phyloP scores from a whole-genome alignment of 306 rosid species.

The Echinosophora koreensis region DNA sequence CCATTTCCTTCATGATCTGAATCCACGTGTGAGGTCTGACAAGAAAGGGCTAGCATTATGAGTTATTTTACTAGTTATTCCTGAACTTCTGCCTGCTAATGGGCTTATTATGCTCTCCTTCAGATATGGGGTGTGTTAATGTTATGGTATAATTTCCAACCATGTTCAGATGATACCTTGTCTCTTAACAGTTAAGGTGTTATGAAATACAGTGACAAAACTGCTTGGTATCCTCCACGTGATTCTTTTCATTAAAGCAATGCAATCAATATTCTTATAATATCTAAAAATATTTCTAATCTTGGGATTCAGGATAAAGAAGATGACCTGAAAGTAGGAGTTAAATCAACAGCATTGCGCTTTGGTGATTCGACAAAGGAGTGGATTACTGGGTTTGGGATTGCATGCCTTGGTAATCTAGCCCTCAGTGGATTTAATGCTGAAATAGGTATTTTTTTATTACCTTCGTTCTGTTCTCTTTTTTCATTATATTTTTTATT shows the following conservation, averaged over 20 bases:
- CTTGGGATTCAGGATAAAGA: slow-evolving; percentile 80
- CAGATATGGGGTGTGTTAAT: slow-evolving; percentile 1
- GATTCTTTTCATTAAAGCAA: slow-evolving; percentile 35
- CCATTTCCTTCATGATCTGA: slow-evolving; percentile 9
- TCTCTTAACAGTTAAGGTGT: slow-evolving; percentile 16
- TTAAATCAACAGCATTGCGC: slow-evolving; percentile 94
- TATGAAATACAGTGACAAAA: slow-evolving; percentile 24
- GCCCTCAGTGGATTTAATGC: slow-evolving; percentile 84
- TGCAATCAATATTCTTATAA: slow-evolving; percentile 31
- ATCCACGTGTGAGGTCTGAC: not conserved
- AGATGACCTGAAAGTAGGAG: slow-evolving; percentile 91
- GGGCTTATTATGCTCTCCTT: slow-evolving; percentile 7
- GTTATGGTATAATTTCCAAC: slow-evolving; percentile 26
- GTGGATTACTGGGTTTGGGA: slow-evolving; percentile 83
- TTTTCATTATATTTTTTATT: slow-evolving; percentile 29
- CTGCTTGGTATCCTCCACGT: slow-evolving; percentile 26
- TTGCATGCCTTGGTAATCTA: slow-evolving; percentile 77
- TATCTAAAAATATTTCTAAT: slow-evolving; percentile 26
- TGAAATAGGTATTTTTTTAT: slow-evolving; percentile 63
- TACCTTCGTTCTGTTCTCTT: not conserved
- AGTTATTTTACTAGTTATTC: slow-evolving; percentile 21
- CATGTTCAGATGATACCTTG: slow-evolving; percentile 30
- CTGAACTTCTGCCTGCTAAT: slow-evolving; percentile 17
- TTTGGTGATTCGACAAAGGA: slow-evolving; percentile 85
- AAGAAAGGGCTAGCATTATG: slow-evolving; percentile 18